These are phyloP conservation scores for Suillus discolor DNA, from an alignment of 768 basidiomycete species.

Conservation along the genomic window DNA sequence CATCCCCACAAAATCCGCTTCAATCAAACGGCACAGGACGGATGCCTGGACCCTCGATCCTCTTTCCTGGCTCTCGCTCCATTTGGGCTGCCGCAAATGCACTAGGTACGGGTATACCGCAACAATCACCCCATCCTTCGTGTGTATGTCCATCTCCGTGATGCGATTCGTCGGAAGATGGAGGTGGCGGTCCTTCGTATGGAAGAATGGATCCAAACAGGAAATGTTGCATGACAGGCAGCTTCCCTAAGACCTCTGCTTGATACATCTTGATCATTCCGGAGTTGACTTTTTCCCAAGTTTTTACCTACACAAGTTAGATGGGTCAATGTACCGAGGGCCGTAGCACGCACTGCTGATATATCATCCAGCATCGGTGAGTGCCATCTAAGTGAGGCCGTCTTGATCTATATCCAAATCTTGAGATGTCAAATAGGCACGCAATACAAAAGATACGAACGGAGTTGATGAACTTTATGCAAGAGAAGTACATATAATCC, in stretches of 20 bases:
- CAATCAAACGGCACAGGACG: conserved; percentile 83
- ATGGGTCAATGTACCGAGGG: conserved; percentile 4
- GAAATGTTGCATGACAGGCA: conserved; percentile 96
- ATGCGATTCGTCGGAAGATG: conserved; percentile 26
- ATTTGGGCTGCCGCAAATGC: conserved; percentile 73
- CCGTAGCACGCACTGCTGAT: conserved; percentile 57
- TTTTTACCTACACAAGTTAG: conserved; percentile 58
- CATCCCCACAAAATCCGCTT: conserved; percentile 11
- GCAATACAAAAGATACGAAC: conserved; percentile 42
- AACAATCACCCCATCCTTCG: conserved; percentile 86
- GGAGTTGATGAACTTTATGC: conserved; percentile 94
- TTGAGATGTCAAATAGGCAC: background rate
- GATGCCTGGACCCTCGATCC: conserved; percentile 62
- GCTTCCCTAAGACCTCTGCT: conserved; percentile 92
- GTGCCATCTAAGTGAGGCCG: conserved; percentile 95
- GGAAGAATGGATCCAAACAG: conserved; percentile 83
- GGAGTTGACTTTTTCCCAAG: conserved; percentile 95
- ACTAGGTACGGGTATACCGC: conserved; percentile 86
- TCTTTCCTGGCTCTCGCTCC: conserved; percentile 36
- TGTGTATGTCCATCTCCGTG: conserved; percentile 31
- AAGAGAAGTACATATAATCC: conserved; percentile 96
- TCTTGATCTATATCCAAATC: conserved; percentile 70
- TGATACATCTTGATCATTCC: conserved; percentile 99
- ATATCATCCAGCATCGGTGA: conserved; percentile 99
- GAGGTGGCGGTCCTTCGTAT: conserved; percentile 62